Conservation (phyloP, 306 rosid species). For the Fragaria vesca region DNA sequence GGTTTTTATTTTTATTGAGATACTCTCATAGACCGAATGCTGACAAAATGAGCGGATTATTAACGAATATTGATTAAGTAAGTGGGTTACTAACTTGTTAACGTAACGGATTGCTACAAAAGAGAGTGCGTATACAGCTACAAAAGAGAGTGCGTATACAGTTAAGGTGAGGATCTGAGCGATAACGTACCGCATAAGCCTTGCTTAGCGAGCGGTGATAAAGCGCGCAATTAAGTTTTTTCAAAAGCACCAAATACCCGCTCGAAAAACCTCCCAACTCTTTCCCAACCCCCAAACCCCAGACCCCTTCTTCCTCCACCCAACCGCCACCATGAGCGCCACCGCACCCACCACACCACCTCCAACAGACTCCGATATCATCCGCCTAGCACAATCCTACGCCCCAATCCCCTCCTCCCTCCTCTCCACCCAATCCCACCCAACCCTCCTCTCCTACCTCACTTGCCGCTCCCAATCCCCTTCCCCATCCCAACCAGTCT, state of each 20-base stretch:
- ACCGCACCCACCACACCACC: not conserved
- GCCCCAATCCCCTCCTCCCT: slow-evolving; percentile 31
- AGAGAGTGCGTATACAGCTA: no score
- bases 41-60: no score
- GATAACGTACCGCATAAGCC: no score
- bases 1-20: no score
- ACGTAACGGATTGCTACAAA: no score
- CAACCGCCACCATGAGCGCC: slow-evolving; percentile 17
- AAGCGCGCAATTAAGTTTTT: not conserved
- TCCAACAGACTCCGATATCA: slow-evolving; percentile 24
- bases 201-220: no score
- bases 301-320: not conserved
- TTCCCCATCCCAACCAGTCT: slow-evolving; percentile 28
- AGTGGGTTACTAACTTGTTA: no score
- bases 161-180: no score
- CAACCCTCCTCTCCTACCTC: slow-evolving; percentile 33
- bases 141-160: no score
- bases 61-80: no score
- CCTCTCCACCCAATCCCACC: slow-evolving; percentile 31
- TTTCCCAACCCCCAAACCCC: not conserved
- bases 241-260: not conserved
- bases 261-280: not conserved
- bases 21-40: no score
- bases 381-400: slow-evolving; percentile 33
- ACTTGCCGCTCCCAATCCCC: slow-evolving; percentile 29